phyloP scores from a whole-genome alignment of 768 basidiomycete species.

The Panus rudis region DNA sequence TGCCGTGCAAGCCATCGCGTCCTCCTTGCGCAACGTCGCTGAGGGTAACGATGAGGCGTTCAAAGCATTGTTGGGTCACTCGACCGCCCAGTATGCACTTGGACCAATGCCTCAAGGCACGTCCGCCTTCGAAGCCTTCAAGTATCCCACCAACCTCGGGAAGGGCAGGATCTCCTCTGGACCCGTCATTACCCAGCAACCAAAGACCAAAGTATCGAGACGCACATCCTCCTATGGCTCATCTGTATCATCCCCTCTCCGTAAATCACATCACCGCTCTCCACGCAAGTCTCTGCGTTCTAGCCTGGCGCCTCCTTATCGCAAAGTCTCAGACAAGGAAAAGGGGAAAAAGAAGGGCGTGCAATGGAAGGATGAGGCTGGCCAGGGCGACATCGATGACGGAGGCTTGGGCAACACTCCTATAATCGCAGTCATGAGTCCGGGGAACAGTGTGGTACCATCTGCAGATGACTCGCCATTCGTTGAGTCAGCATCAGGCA shows the following conservation, averaged over 20 bases:
- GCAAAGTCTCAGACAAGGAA: constrained; percentile 43
- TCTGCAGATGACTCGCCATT: not conserved
- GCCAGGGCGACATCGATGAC: constrained; percentile 76
- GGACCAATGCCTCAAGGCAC: constrained; percentile 19
- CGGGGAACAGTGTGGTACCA: constrained; percentile 2
- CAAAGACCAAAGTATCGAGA: constrained; percentile 35
- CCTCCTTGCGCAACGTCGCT: constrained; percentile 45
- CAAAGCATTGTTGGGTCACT: constrained; percentile 57
- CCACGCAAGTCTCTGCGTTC: constrained; percentile 72
- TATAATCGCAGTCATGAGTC: constrained; percentile 13
- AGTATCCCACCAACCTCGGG: constrained; percentile 43
- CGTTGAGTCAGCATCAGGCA: constrained; percentile 5
- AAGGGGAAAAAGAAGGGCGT: constrained; percentile 65
- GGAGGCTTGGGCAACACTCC: constrained; percentile 26
- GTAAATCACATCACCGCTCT: constrained; percentile 29
- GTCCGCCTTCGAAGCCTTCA: constrained; percentile 39
- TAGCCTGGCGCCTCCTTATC: constrained; percentile 55
- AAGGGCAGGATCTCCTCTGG: constrained; percentile 38
- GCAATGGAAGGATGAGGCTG: constrained; percentile 83
- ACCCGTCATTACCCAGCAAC: constrained; percentile 30
- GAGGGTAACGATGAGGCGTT: constrained; percentile 68
- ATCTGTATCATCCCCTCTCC: constrained; percentile 35
- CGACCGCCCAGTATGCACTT: constrained; percentile 51
- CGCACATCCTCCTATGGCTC: constrained; percentile 37
- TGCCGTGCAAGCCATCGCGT: constrained; percentile 42